These are phyloP conservation scores for Hamamelis virginiana DNA, from an alignment of 164 flowering plant species.

Conservation along the genomic window DNA sequence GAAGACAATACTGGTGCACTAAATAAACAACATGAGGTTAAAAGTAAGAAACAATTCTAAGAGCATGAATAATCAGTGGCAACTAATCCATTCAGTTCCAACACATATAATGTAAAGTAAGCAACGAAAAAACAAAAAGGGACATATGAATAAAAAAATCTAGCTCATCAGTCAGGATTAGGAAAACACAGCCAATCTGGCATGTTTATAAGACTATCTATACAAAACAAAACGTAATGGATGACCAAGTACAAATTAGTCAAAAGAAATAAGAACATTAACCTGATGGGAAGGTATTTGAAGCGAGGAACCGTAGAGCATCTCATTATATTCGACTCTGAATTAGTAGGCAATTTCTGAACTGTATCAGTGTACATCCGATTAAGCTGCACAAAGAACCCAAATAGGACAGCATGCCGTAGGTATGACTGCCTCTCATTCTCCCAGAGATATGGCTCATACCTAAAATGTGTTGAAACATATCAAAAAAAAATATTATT, in stretches of 20 bases:
- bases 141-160: background rate
- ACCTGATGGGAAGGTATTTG: conserved; percentile 99
- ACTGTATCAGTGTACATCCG: conserved; percentile 75
- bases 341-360: conserved; percentile 73
- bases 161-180: background rate
- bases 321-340: conserved; percentile 88
- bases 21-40: conserved; percentile 17
- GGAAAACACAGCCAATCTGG: background rate
- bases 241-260: background rate
- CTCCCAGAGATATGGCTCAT: conserved; percentile 93
- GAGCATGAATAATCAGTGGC: too few species aligned
- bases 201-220: background rate
- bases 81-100: too few species aligned
- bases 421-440: conserved; percentile 89
- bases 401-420: conserved; percentile 91
- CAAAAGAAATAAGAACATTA: conserved; percentile 3
- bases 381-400: conserved; percentile 92
- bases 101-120: too few species aligned
- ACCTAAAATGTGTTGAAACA: conserved; percentile 44
- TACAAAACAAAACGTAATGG: background rate
- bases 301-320: conserved; percentile 91
- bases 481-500: background rate
- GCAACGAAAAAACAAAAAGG: too few species aligned
- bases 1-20: conserved; percentile 91
- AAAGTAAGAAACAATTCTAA: background rate